Evolutionary conservation across 2,329 filamentous ascomycete species (phyloP), one percentile per base, ranked within the genome.

Genomic region (Verticillium dahliae): DNA sequence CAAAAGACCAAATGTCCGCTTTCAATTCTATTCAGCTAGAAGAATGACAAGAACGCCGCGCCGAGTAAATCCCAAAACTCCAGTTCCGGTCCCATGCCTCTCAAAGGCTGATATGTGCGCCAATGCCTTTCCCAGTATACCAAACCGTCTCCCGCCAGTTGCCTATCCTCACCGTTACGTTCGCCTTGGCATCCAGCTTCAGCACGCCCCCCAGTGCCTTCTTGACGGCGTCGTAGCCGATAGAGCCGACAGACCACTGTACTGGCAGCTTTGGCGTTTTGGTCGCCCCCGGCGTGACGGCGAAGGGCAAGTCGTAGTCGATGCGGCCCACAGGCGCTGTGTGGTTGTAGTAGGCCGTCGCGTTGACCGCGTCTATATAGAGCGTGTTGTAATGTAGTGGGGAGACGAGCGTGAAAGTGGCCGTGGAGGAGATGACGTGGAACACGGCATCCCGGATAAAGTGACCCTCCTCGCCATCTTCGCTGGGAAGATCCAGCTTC

Each of bases 401-500:
- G 0, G 93, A 97, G 45, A 88, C 82, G 27, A 98, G 81, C 0
- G 85, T 87, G 74, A 99, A 97, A 1, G 89, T 86, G 3, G 94
- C 94, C 0, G 92, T 92, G 0, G 92, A 96, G 15, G 91, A 90
- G 65, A 95, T 82, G 59, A 98, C 75, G 75, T 98, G 92, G 75
- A 99, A 88, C 6, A 88, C 94, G 11, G 93, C 91, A 68, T 91
- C 88, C 71, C 89, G 85, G 68, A 99, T 92, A 73, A 98, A 97
- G 66, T 86, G 86, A 0, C 83, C 76, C 34, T 76, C 75, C 31
- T 78, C 75, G 11, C 76, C 74, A 14, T 78, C 75, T 31, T 77
- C 74, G 31, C 81, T 81, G 15, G 87, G 88, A 1, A 85, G 74
- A 1, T 78, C 78, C 52, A 97, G 76, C 18, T 80, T 83, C 0